These are phyloP conservation scores for Chalaropsis ovoidea DNA, from an alignment of 2,329 filamentous ascomycete genomes.

Conservation along the genomic window DNA sequence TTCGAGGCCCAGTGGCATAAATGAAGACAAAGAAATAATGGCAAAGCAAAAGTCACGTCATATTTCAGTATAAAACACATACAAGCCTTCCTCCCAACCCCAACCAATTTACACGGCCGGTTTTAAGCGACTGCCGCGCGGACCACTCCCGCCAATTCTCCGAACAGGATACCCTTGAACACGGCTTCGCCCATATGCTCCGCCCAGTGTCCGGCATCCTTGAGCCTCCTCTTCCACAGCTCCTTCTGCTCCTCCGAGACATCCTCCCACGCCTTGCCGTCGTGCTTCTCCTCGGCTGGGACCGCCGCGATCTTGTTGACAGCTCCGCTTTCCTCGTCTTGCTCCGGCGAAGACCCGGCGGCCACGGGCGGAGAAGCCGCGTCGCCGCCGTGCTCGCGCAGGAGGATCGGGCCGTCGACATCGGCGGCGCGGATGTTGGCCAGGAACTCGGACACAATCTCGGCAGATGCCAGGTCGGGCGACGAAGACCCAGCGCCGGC, in stretches of 20 bases:
- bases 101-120: background rate
- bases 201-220: conserved; percentile 66
- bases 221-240: conserved; percentile 59
- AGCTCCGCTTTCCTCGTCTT: background rate
- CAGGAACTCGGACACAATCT: conserved; percentile 19
- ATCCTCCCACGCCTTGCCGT: conserved; percentile 60
- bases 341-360: background rate
- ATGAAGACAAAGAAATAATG: too few relatives aligned
- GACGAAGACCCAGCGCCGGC: background rate
- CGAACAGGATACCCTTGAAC: conserved; percentile 67
- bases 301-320: conserved; percentile 30
- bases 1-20: too few relatives aligned
- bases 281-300: conserved; percentile 41
- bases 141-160: conserved; percentile 56
- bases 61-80: too few relatives aligned
- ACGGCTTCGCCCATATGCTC: conserved; percentile 66
- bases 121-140: conserved; percentile 40
- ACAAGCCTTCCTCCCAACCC: too few relatives aligned
- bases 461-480: conserved; percentile 2
- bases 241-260: conserved; percentile 51
- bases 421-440: conserved; percentile 18
- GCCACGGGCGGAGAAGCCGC: background rate
- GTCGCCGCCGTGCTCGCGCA: conserved; percentile 12
- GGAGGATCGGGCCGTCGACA: conserved; percentile 18
- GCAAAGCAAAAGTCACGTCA: too few relatives aligned